A percentile compares a stretch with the other conserved stretches of the same genome.
phyloP scores from a whole-genome alignment of 2,329 filamentous ascomycete species.

The Magnaporthiopsis incrustans region DNA sequence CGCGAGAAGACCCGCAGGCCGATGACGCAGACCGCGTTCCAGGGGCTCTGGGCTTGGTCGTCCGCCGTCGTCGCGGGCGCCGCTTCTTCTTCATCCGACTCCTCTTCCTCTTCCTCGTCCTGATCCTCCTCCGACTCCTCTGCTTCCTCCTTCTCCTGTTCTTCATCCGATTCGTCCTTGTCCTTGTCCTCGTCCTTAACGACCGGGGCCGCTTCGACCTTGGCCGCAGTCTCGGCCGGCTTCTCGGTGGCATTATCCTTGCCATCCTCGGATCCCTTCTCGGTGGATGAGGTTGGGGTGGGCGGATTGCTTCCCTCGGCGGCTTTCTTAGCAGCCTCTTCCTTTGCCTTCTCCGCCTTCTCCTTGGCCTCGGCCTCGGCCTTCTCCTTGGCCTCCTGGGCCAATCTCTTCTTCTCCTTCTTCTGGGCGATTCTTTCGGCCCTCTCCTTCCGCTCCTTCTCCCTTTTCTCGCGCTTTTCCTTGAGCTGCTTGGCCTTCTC shows the following conservation, averaged over 20 bases:
- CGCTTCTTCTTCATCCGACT: neutral
- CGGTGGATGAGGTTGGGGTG: neutral
- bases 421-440: conserved; percentile 15
- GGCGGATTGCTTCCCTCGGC: neutral
- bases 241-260: conserved; percentile 11
- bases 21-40: conserved; percentile 23
- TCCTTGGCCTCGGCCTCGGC: conserved; percentile 17
- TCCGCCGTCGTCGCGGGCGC: conserved; percentile 2
- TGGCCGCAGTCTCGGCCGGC: conserved; percentile 6
- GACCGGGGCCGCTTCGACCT: conserved; percentile 2
- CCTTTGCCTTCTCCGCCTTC: conserved; percentile 20
- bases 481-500: conserved; percentile 13
- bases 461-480: conserved; percentile 10
- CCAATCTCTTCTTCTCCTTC: conserved; percentile 14
- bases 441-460: conserved; percentile 11
- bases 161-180: conserved; percentile 13
- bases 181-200: conserved; percentile 13
- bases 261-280: conserved; percentile 15
- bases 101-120: conserved; percentile 4
- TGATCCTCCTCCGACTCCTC: conserved; percentile 4
- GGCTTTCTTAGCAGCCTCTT: neutral
- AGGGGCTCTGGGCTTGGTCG: conserved; percentile 9
- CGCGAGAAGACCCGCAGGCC: conserved; percentile 30
- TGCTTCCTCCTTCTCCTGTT: conserved; percentile 6
- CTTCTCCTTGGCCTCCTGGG: conserved; percentile 11